Conservation (phyloP, 139 green algal species). For the Chlamydomonas sphaeroides region DNA sequence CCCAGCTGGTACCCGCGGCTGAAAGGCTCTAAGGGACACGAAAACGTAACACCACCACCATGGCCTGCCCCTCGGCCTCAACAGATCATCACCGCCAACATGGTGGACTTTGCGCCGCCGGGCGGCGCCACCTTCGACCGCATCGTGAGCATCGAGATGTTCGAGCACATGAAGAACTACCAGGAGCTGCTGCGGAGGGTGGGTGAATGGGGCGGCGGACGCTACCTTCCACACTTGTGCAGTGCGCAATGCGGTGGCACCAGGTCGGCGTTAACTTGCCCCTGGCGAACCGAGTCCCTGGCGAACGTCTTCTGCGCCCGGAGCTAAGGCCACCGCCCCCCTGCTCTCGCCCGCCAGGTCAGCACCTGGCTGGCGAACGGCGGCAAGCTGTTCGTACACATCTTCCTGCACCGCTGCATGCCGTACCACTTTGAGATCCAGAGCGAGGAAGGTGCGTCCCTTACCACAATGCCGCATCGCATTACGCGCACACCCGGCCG, state of each 20-base stretch:
- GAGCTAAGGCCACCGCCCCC: not conserved
- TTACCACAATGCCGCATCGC: no score
- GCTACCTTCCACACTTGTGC: no score
- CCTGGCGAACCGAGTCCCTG: no score
- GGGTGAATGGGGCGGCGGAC: no score
- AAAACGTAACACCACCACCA: no score
- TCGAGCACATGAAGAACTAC: slow-evolving; percentile 95
- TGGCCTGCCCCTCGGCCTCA: no score
- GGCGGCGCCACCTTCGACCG: slow-evolving; percentile 77
- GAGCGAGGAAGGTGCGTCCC: not conserved
- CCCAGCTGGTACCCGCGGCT: no score
- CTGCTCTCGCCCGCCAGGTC: slow-evolving; percentile 45
- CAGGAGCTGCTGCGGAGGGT: slow-evolving; percentile 40
- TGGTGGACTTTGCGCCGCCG: slow-evolving; percentile 58
- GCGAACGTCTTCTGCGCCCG: no score
- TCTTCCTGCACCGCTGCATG: slow-evolving; percentile 85
- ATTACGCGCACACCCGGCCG: no score
- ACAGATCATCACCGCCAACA: slow-evolving; percentile 61
- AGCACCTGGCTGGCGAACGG: slow-evolving; percentile 80
- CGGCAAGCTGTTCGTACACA: slow-evolving; percentile 93
- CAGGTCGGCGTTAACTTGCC: no score
- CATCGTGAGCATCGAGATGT: slow-evolving; percentile 97
- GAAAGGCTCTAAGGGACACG: no score
- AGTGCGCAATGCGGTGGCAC: no score
- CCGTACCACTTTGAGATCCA: slow-evolving; percentile 92